Conservation (phyloP, 257 asterid species). For the Jasminum sambac region DNA sequence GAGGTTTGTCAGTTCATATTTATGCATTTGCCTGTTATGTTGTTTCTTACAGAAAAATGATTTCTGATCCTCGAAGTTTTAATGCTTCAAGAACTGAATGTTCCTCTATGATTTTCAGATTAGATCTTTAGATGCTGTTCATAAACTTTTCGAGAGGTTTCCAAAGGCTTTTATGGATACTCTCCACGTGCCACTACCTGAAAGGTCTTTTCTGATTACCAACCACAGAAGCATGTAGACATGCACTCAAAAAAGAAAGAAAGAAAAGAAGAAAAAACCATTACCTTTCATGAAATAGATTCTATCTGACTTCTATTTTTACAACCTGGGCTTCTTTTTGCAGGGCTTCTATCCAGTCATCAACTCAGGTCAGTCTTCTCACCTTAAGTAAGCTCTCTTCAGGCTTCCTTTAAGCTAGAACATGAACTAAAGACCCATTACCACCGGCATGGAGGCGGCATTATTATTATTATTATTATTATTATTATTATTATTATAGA, state of each 20-base stretch:
- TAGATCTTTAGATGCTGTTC: constrained; percentile 92
- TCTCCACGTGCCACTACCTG: constrained; percentile 62
- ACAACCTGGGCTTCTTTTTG: constrained; percentile 36
- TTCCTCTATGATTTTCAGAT: constrained; percentile 58
- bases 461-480: constrained; percentile 6
- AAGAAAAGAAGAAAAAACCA: background rate
- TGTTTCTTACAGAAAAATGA: constrained; percentile 12
- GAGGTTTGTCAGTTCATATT: constrained; percentile 45
- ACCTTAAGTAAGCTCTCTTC: constrained; percentile 12
- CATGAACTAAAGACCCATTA: constrained; percentile 8
- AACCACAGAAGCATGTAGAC: background rate
- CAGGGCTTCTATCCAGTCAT: constrained; percentile 66
- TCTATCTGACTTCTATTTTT: constrained; percentile 23
- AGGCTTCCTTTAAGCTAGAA: constrained; percentile 15
- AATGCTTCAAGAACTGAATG: constrained; percentile 12
- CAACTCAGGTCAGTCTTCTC: constrained; percentile 62
- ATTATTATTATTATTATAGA: constrained; percentile 7
- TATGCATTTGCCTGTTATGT: constrained; percentile 2
- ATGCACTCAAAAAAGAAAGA: background rate
- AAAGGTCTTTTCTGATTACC: constrained; percentile 42
- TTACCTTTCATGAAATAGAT: background rate
- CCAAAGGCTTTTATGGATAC: constrained; percentile 91
- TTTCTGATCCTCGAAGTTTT: constrained; percentile 9
- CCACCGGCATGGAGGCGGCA: background rate
- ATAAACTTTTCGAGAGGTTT: constrained; percentile 86